Evolutionary conservation across 306 rosid genomes (phyloP), one percentile per base, ranked within the genome.

Genomic region (Dryas alaskensis): DNA sequence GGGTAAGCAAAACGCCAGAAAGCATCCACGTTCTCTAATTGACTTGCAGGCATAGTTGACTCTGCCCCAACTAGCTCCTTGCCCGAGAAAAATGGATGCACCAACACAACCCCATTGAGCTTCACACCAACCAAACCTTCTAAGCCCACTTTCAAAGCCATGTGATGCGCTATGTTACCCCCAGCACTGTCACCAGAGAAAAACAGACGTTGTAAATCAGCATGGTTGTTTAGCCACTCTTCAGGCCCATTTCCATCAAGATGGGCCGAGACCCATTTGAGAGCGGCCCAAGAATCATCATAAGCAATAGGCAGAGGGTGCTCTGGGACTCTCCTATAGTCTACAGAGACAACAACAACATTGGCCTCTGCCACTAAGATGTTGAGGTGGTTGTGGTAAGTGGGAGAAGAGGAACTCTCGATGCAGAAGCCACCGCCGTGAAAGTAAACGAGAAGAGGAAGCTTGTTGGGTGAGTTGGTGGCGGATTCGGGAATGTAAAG

Each of bases 341-440:
- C 53, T 1, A 89, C 79, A 31, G 93, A 86, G 37, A 80, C 51
- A 0, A 77, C 69, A 10, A 81, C 67, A 8, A 59, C 82, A 74
- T 84, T 84, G 9, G 84, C 86, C 1, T 60, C 19, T 9, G 80
- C 54, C 5, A 76, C 75, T 14, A 89, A 4, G 42, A n/a, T 9
- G 62, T 77, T 83, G n/a, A 84, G 69, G 69, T 89, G 83, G 58
- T 9, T 10, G 57, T 86, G 89, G 82, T 83, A 89, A 47, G 42
- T 22, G 0, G 80, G 77, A 19, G 81, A 81, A 68, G 27, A 84
- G 14, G 91, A 73, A 11, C 80, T 1, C 65, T 84, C 76, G 70
- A 82, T 9, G 72, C 83, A 82, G 76, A 86, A 86, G 14, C 83
- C 93, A 8, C 91, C 88, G 11, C 93, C 93, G 71, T 86, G 91